Percentiles rank a stretch among this genome's conserved stretches.
These are phyloP conservation scores for Myxozyma lipomycoides DNA, from an alignment of 805 yeast species.

Conservation along the genomic window DNA sequence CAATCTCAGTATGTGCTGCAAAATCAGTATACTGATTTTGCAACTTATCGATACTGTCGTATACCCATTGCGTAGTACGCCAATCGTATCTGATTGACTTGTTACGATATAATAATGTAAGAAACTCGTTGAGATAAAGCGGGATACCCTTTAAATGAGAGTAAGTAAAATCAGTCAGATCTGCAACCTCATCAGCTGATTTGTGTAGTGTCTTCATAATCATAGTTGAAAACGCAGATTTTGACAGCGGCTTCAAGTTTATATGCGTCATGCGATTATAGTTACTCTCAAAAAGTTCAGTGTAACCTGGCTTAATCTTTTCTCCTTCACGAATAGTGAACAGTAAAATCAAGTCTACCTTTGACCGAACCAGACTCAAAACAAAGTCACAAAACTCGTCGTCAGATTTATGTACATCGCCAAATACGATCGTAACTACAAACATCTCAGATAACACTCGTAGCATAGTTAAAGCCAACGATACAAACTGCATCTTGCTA, in stretches of 20 bases:
- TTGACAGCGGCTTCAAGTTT: constrained; percentile 19
- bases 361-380: constrained; percentile 12
- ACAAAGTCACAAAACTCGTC: constrained; percentile 26
- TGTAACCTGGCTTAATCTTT: constrained; percentile 2
- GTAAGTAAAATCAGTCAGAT: constrained; percentile 10
- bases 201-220: constrained; percentile 18
- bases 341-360: constrained; percentile 20
- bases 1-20: constrained; percentile 13
- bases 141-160: constrained; percentile 22
- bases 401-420: constrained; percentile 25
- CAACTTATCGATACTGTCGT: constrained; percentile 7
- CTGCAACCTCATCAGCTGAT: constrained; percentile 6
- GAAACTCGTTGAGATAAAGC: constrained; percentile 16
- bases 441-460: constrained; percentile 22
- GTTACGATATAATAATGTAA: constrained; percentile 8
- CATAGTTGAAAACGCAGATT: constrained; percentile 8
- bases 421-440: constrained; percentile 14
- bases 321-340: constrained; percentile 17
- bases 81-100: constrained; percentile 14
- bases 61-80: constrained; percentile 16
- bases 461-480: constrained; percentile 12
- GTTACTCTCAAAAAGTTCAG: constrained; percentile 15
- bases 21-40: constrained; percentile 6
- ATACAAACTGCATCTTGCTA: constrained; percentile 15
- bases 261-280: constrained; percentile 17